Conservation (phyloP, 495 filamentous ascomycete genomes). For the Chlorociboria aeruginascens region DNA sequence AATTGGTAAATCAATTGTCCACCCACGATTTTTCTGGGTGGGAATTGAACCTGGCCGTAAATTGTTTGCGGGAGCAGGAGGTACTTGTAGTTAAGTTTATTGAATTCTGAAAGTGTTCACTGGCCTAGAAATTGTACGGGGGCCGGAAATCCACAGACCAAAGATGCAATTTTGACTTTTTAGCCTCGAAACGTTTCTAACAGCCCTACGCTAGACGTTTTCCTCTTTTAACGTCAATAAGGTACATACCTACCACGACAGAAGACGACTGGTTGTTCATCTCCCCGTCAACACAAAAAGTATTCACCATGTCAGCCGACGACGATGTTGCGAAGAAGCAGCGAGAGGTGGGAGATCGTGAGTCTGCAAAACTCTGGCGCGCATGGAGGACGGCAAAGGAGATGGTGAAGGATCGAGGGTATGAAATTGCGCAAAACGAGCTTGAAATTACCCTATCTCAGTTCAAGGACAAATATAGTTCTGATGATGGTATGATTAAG, state of each 20-base stretch:
- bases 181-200: neutral
- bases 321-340: conserved; percentile 30
- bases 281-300: neutral
- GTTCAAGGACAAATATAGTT: conserved; percentile 56
- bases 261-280: neutral
- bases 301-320: conserved; percentile 32
- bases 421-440: conserved; percentile 84
- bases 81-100: too few species aligned
- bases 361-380: conserved; percentile 68
- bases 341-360: conserved; percentile 44
- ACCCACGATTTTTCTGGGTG: neutral
- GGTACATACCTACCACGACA: too few species aligned
- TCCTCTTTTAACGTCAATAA: neutral
- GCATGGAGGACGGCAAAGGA: conserved; percentile 79
- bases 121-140: too few species aligned
- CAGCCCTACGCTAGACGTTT: neutral
- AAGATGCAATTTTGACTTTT: neutral
- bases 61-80: too few species aligned
- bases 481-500: conserved; percentile 43
- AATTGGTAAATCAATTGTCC: neutral
- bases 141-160: neutral
- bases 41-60: too few species aligned
- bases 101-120: too few species aligned
- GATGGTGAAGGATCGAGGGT: conserved; percentile 80
- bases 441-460: conserved; percentile 65